Evolutionary conservation across 108 stramenopile species (phyloP), one percentile per base, ranked within the genome.

Genomic region (Cyclotella kingstonii): DNA sequence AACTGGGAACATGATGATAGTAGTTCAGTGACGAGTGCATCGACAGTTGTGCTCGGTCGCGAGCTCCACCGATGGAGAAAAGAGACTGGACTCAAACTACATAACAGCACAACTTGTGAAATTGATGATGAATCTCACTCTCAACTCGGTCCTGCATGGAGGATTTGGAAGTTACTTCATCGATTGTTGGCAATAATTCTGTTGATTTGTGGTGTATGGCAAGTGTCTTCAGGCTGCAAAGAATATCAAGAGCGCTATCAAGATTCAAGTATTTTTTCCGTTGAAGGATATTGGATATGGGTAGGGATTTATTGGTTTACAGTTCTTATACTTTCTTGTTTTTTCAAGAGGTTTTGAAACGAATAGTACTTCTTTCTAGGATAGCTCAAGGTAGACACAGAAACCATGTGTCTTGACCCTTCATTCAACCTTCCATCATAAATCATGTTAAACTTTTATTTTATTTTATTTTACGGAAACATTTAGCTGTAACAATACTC

Each of bases 301-400:
- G 44, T 60, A 9, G 58, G 58, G n/a, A 21, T 60, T 2, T 60
- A 40, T 30, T 60, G 58, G 58, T 29, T 26, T 33, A n/a, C 22
- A 3, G 17, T 46, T n/a, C 22, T 60, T 7, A 22, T 60, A 3
- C 43, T 60, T 12, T 46, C 58, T 12, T 60, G 42, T 46, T 60
- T 60, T 31, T 60, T 33, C 44, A 60, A 60, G 58, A 41, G 46
- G 44, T 60, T 60, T 60, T 60, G 40, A 39, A 28, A 46, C 17
- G 2, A 1, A 10, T 46, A 3, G 12, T 21, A 22, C 9, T 46
- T 17, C 9, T 22, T 46, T 46, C 17, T 21, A 19, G 12, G 9
- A 46, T 46, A 18, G 23, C 1, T 17, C 39, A 14, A 40, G 39
- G 15, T 40, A 3, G 4, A 14, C 4, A 15, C 15, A 40, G 26